phyloP scores from a whole-genome alignment of 2,329 filamentous ascomycete genomes.

The Westerdykella sp. region DNA sequence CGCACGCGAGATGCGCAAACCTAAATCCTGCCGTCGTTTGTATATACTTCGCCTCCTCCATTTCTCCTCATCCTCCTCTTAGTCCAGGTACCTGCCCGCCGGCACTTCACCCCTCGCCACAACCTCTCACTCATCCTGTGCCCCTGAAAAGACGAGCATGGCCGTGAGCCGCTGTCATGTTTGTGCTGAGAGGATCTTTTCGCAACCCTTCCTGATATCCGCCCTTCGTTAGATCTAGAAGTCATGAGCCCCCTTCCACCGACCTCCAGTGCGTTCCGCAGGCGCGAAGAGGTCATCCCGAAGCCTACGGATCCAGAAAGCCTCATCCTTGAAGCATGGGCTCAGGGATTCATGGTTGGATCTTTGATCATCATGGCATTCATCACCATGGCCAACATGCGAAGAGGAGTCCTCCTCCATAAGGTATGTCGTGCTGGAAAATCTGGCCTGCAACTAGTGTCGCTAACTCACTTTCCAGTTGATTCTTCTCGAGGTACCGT shows the following conservation, averaged over 20 bases:
- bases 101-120: neutral
- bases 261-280: neutral
- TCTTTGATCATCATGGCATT: constrained; percentile 44
- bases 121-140: neutral
- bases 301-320: constrained; percentile 28
- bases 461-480: constrained; percentile 26
- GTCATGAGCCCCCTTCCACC: constrained; percentile 6
- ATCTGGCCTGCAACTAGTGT: neutral
- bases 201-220: constrained; percentile 2
- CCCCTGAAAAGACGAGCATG: neutral
- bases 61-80: too few relatives aligned
- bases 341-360: constrained; percentile 38
- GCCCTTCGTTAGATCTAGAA: constrained; percentile 2
- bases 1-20: neutral
- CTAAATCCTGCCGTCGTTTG: neutral
- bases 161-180: neutral
- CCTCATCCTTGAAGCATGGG: constrained; percentile 37
- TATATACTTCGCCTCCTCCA: neutral
- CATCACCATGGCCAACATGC: constrained; percentile 46
- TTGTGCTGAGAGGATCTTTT: neutral
- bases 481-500: constrained; percentile 44
- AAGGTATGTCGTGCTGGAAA: constrained; percentile 27
- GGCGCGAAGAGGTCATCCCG: constrained; percentile 12
- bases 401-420: constrained; percentile 43
- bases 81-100: too few relatives aligned